Conservation (phyloP, 2,329 filamentous ascomycete genomes). For the Aspergillus unguis region DNA sequence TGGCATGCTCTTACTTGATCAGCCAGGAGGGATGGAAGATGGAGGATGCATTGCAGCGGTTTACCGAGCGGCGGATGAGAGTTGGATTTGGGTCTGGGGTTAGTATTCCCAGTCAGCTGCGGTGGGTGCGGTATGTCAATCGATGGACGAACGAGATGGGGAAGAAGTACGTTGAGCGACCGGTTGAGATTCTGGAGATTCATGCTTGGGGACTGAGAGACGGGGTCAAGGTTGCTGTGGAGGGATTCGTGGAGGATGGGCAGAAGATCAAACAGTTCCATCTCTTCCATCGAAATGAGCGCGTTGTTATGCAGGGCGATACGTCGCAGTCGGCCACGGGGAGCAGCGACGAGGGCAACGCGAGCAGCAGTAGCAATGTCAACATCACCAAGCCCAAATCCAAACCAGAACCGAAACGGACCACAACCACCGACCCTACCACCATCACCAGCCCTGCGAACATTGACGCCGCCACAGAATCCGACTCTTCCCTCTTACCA, state of each 20-base stretch:
- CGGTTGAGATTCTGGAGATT: conserved; percentile 81
- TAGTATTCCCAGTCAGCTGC: conserved; percentile 85
- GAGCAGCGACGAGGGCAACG: conserved; percentile 5
- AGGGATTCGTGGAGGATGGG: conserved; percentile 84
- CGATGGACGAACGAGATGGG: conserved; percentile 69
- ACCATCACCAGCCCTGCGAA: background rate
- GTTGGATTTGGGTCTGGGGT: conserved; percentile 84
- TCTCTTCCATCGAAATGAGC: conserved; percentile 69
- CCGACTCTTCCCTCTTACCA: conserved; percentile 12
- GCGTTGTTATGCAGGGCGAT: conserved; percentile 48
- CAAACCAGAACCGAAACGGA: background rate
- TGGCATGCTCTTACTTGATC: conserved; percentile 85
- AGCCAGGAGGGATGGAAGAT: conserved; percentile 72
- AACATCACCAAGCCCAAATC: background rate
- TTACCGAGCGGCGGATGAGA: conserved; percentile 84
- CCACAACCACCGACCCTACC: background rate
- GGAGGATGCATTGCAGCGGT: conserved; percentile 61
- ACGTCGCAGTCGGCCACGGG: background rate
- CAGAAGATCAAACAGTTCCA: conserved; percentile 82
- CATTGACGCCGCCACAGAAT: background rate
- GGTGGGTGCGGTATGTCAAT: conserved; percentile 86
- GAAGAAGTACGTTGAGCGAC: conserved; percentile 77
- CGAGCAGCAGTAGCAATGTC: conserved; percentile 6
- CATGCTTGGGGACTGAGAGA: conserved; percentile 85
- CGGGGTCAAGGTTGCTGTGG: conserved; percentile 81